These are phyloP conservation scores for Paraglomus brasilianum DNA, from an alignment of 192 early-diverging fungal species.

Conservation along the genomic window DNA sequence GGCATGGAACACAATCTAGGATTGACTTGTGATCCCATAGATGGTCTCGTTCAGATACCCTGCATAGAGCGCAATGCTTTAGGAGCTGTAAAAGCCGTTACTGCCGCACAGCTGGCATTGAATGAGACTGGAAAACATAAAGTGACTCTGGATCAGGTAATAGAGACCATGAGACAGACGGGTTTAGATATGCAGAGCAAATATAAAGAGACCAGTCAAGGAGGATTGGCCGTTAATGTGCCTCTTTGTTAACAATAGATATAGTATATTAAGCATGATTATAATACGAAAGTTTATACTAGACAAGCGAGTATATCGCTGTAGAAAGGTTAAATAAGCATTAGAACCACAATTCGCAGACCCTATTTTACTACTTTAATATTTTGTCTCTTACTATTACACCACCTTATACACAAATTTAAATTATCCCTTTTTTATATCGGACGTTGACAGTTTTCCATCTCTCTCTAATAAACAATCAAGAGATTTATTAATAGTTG, in stretches of 20 bases:
- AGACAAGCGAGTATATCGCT: too few species aligned
- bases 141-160: constrained; percentile 93
- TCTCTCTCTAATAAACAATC: too few species aligned
- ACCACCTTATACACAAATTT: too few species aligned
- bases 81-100: constrained; percentile 93
- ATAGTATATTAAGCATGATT: background rate
- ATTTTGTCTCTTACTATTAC: too few species aligned
- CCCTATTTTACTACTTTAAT: too few species aligned
- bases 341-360: too few species aligned
- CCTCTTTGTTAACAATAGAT: constrained; percentile 60
- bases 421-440: too few species aligned
- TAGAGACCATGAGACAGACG: constrained; percentile 94
- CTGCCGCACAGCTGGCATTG: constrained; percentile 91
- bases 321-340: too few species aligned
- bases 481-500: too few species aligned
- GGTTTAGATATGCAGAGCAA: constrained; percentile 90
- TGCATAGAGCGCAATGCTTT: constrained; percentile 96
- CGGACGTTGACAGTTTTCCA: too few species aligned
- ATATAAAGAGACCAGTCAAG: constrained; percentile 96
- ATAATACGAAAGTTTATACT: too few species aligned
- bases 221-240: constrained; percentile 91
- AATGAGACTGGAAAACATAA: constrained; percentile 90
- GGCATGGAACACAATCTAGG: constrained; percentile 91
- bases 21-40: constrained; percentile 85
- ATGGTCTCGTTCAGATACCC: constrained; percentile 92